These are phyloP conservation scores for Boletus subcaerulescens DNA, from an alignment of 768 basidiomycete genomes.

Conservation along the genomic window DNA sequence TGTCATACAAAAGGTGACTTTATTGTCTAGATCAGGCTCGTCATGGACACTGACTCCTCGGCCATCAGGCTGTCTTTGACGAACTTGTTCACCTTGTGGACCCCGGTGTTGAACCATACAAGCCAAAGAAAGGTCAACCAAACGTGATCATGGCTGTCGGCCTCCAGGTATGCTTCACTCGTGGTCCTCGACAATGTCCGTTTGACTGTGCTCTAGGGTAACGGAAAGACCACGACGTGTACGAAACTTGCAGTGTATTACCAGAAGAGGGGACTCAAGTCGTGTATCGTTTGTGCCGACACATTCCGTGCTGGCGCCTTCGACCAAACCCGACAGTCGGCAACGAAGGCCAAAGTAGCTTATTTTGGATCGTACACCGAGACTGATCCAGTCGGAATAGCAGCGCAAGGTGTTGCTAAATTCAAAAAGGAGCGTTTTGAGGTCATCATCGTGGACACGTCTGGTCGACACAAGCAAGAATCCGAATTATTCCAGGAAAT, in stretches of 20 bases:
- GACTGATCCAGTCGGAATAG: conserved; percentile 94
- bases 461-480: conserved; percentile 96
- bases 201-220: conserved; percentile 57
- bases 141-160: conserved; percentile 99
- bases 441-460: conserved; percentile 98
- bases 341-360: conserved; percentile 97
- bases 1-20: conserved; percentile 81
- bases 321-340: conserved; percentile 98
- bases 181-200: neutral
- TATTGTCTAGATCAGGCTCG: neutral
- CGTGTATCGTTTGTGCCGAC: conserved; percentile 97
- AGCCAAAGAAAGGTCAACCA: conserved; percentile 90
- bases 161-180: conserved; percentile 63
- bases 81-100: conserved; percentile 95
- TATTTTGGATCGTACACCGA: conserved; percentile 99
- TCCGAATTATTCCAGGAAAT: conserved; percentile 96
- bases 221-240: conserved; percentile 98
- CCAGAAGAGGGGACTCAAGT: conserved; percentile 94
- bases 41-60: conserved; percentile 9
- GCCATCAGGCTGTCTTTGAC: conserved; percentile 84
- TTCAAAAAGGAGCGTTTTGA: conserved; percentile 99
- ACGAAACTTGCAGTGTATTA: conserved; percentile 98
- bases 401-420: conserved; percentile 90
- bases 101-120: conserved; percentile 92
- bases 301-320: conserved; percentile 99